Evolutionary conservation across 257 asterid genomes (phyloP).

Genomic region (Asclepias syriaca): DNA sequence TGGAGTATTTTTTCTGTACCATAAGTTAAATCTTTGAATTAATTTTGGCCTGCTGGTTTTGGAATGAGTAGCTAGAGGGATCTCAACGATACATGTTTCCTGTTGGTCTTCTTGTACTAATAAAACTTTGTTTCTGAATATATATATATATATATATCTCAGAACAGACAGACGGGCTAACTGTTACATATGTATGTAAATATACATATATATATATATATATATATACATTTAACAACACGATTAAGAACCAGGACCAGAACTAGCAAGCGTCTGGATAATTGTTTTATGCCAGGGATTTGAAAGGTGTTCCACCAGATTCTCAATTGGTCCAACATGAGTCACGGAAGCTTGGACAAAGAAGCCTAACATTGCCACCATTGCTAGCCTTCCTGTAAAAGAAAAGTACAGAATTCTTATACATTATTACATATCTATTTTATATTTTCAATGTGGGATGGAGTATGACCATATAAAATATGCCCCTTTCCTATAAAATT

Average conservation of each 20-base stretch:
- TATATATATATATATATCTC: no score
- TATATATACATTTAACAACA: no score
- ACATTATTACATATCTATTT: no score
- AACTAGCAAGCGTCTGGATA: constrained; percentile 50
- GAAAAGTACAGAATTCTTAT: neutral
- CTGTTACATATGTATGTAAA: no score
- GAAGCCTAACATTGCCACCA: constrained; percentile 84
- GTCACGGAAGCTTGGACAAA: constrained; percentile 85
- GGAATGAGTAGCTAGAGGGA: constrained; percentile 2
- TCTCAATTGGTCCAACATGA: constrained; percentile 81
- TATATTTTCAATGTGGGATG: no score
- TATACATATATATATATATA: no score
- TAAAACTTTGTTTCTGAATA: neutral
- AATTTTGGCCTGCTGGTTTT: neutral
- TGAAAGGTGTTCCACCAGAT: constrained; percentile 65
- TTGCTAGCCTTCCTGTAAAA: constrained; percentile 67
- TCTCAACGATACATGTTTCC: neutral
- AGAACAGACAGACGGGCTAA: no score
- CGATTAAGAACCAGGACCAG: neutral
- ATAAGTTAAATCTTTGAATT: neutral
- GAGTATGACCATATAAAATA: no score
- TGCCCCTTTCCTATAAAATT: neutral
- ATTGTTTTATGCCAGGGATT: constrained; percentile 84
- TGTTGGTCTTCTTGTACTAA: constrained; percentile 9
- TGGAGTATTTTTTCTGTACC: constrained; percentile 8